Conservation (phyloP, 805 yeast genomes). For the Metahyphopichia silvanorum region DNA sequence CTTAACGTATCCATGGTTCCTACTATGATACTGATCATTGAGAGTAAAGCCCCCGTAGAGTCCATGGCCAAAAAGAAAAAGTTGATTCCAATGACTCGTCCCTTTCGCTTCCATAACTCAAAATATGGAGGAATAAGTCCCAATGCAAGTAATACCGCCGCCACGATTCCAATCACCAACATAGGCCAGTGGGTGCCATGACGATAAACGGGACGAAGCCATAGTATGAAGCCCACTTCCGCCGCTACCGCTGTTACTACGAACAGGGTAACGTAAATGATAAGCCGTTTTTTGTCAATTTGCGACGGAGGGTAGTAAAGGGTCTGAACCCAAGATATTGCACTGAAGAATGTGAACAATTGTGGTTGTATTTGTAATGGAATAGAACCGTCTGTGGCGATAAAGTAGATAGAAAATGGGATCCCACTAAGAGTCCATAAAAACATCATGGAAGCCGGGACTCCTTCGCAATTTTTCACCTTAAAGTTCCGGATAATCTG, state of each 20-base stretch:
- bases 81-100: constrained; percentile 86
- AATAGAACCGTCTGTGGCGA: constrained; percentile 64
- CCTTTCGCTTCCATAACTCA: constrained; percentile 75
- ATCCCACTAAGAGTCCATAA: constrained; percentile 75
- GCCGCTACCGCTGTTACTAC: constrained; percentile 49
- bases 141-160: constrained; percentile 67
- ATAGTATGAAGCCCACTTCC: constrained; percentile 69
- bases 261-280: constrained; percentile 32
- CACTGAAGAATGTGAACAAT: constrained; percentile 67
- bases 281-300: constrained; percentile 31
- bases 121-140: constrained; percentile 90
- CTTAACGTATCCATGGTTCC: constrained; percentile 77
- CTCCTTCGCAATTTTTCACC: constrained; percentile 77
- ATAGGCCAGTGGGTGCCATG: constrained; percentile 70
- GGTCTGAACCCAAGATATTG: constrained; percentile 60
- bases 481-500: constrained; percentile 74
- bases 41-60: constrained; percentile 74
- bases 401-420: constrained; percentile 84
- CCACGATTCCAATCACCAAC: constrained; percentile 74
- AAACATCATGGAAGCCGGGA: constrained; percentile 86
- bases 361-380: constrained; percentile 88
- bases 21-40: constrained; percentile 55
- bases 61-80: constrained; percentile 76
- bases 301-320: constrained; percentile 68
- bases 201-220: constrained; percentile 56